Evolutionary conservation across 176 grass and related monocot species (phyloP).

Genomic region (Panicum miliaceum): DNA sequence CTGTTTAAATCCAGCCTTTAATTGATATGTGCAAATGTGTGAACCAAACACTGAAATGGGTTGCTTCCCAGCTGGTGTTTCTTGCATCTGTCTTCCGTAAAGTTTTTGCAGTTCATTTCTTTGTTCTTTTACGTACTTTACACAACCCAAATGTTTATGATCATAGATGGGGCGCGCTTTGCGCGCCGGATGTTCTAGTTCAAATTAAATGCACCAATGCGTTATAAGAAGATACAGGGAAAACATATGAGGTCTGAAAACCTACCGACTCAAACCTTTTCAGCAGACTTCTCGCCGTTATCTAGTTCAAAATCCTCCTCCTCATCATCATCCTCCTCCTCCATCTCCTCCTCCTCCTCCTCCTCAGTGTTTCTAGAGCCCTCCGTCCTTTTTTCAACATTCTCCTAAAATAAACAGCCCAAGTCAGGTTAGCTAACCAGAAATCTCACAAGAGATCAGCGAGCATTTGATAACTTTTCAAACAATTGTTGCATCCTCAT

Average conservation of each 20-base stretch:
- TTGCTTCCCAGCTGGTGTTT: no score
- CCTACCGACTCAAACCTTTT: not conserved
- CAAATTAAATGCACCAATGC: not conserved
- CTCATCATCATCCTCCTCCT: not conserved
- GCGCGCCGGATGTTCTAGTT: no score
- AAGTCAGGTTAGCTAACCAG: conserved; percentile 4
- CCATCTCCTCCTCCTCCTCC: not conserved
- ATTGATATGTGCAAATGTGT: no score
- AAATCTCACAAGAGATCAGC: not conserved
- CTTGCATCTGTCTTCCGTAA: no score
- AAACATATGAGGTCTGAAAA: not conserved
- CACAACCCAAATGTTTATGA: no score
- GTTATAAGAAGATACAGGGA: not conserved
- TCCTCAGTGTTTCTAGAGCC: not conserved
- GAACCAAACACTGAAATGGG: no score
- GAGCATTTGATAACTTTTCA: not conserved
- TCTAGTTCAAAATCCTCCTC: not conserved
- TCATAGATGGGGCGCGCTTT: no score
- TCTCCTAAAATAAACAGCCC: conserved; percentile 16
- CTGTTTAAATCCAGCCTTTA: no score
- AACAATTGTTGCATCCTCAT: not conserved
- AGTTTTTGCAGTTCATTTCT: no score
- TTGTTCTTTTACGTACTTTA: no score
- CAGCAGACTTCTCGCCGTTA: not conserved
- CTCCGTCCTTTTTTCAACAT: not conserved